Evolutionary conservation across 495 filamentous ascomycete genomes (phyloP).

Genomic region (Schizothecium vesticola): DNA sequence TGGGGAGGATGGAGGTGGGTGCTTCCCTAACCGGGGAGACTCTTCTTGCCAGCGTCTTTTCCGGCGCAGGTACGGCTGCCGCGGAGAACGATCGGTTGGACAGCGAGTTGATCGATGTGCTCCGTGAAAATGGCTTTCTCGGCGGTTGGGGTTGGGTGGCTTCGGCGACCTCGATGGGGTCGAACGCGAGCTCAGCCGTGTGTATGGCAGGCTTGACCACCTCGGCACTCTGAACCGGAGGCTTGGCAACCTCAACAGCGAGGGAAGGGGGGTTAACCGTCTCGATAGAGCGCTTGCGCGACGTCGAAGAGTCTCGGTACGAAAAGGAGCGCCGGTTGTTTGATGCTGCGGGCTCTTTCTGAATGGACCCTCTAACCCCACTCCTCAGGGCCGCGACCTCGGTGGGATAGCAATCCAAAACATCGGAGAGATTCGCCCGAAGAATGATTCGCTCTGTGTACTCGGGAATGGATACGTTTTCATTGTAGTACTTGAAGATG

Average conservation of each 20-base stretch:
- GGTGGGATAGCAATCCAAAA: slow-evolving; percentile 15
- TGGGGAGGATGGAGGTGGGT: background rate
- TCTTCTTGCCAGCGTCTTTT: background rate
- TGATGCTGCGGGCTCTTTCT: background rate
- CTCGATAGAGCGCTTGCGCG: background rate
- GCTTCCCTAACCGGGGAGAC: background rate
- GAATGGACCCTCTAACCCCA: background rate
- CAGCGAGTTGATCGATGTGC: background rate
- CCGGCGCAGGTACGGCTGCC: background rate
- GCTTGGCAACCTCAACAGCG: background rate
- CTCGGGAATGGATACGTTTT: slow-evolving; percentile 33
- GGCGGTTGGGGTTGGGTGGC: background rate
- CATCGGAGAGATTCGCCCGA: slow-evolving; percentile 30
- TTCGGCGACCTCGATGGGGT: background rate
- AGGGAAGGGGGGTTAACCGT: background rate
- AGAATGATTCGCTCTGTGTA: slow-evolving; percentile 36
- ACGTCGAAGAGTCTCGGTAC: background rate
- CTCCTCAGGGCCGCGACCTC: slow-evolving; percentile 5
- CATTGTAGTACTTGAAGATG: slow-evolving; percentile 42
- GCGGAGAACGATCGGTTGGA: background rate
- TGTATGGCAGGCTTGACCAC: background rate
- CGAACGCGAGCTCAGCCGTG: background rate
- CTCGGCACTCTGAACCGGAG: background rate
- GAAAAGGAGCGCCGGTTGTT: background rate
- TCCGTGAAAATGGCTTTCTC: background rate